These are phyloP conservation scores for Monilinia polystroma DNA, from an alignment of 2,329 filamentous ascomycete genomes.

Conservation along the genomic window DNA sequence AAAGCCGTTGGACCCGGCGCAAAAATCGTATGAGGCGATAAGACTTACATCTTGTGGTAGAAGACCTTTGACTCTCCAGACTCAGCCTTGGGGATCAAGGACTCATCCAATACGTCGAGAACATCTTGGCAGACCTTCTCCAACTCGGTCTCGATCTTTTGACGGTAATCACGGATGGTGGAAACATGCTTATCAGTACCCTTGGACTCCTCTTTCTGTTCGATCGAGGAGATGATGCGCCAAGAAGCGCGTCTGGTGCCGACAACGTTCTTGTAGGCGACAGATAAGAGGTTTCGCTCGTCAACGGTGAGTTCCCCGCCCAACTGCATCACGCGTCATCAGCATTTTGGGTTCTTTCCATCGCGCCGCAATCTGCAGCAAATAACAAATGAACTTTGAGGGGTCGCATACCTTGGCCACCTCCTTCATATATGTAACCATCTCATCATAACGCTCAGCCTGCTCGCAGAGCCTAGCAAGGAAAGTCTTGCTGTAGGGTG, in stretches of 20 bases:
- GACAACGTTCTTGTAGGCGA: constrained; percentile 99
- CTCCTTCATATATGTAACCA: constrained; percentile 99
- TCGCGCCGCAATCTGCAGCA: constrained; percentile 19
- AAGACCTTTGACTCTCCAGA: constrained; percentile 99
- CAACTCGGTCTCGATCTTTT: constrained; percentile 97
- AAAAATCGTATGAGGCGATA: constrained; percentile 27
- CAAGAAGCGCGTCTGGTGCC: constrained; percentile 97
- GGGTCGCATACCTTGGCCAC: constrained; percentile 74
- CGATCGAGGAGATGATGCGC: constrained; percentile 99
- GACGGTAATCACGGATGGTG: constrained; percentile 94
- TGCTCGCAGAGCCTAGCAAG: constrained; percentile 99
- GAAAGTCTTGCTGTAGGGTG: constrained; percentile 85
- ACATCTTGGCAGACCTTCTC: constrained; percentile 99
- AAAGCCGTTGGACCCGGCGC: constrained; percentile 23
- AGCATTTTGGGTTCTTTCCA: constrained; percentile 27
- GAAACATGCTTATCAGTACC: constrained; percentile 91
- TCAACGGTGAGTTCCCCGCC: constrained; percentile 83
- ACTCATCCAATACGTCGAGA: constrained; percentile 88
- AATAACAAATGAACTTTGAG: constrained; percentile 30
- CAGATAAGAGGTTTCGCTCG: constrained; percentile 97
- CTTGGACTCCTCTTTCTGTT: constrained; percentile 99
- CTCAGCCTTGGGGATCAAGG: constrained; percentile 92
- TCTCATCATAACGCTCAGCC: constrained; percentile 99
- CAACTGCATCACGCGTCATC: constrained; percentile 45
- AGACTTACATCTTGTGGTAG: constrained; percentile 97